Evolutionary conservation across 257 asterid genomes (phyloP).

Genomic region (Solanum paucissectum): DNA sequence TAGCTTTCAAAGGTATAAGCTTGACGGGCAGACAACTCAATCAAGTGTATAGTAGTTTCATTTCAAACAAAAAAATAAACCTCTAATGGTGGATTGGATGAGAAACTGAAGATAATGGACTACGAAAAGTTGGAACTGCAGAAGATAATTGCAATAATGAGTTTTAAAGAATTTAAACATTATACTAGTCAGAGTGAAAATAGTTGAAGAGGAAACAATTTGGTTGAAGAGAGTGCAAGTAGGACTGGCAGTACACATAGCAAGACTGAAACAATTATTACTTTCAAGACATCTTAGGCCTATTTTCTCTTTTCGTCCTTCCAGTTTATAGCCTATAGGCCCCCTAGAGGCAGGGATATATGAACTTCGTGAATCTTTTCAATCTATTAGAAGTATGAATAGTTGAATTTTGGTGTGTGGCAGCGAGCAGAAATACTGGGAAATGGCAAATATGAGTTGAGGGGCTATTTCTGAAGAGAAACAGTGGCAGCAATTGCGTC

Average conservation of each 20-base stretch:
- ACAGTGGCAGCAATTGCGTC: not conserved
- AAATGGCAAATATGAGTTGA: not conserved
- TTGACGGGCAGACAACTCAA: not conserved
- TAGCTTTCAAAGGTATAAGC: not conserved
- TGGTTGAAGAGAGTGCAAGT: not conserved
- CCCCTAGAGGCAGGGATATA: not conserved
- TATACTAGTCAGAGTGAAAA: not conserved
- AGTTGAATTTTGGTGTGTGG: not conserved
- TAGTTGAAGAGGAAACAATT: not conserved
- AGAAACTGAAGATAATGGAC: not conserved
- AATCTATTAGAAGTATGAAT: not conserved
- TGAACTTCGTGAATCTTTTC: not conserved
- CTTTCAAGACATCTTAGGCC: not conserved
- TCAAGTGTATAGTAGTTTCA: not conserved
- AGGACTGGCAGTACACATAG: not conserved
- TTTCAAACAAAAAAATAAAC: not conserved
- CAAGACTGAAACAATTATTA: not conserved
- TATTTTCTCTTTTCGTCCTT: not conserved
- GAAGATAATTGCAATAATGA: not conserved
- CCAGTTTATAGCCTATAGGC: not conserved
- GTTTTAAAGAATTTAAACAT: not conserved
- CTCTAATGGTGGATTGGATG: not conserved
- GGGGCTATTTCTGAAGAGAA: not conserved
- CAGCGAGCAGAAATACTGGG: not conserved
- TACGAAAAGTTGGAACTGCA: not conserved